A percentile compares a stretch with the other conserved stretches of the same genome.
Evolutionary conservation across 495 filamentous ascomycete genomes (phyloP).

Genomic region (Aspergillus egyptiacus): DNA sequence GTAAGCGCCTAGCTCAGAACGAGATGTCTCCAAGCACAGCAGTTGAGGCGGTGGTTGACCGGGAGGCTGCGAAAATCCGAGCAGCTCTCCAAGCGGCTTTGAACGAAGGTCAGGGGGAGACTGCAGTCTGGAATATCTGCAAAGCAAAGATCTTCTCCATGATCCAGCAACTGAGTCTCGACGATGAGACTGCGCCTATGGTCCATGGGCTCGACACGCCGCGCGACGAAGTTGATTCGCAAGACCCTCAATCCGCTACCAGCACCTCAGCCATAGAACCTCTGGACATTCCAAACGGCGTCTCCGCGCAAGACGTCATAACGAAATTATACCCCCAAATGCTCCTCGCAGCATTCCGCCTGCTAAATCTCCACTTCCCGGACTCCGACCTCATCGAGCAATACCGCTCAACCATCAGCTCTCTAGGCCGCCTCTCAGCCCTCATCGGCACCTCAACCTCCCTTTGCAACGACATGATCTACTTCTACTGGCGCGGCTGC

Average conservation of each 20-base stretch:
- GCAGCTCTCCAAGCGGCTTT: slow-evolving; percentile 24
- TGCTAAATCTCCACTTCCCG: slow-evolving; percentile 56
- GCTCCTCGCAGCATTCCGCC: slow-evolving; percentile 56
- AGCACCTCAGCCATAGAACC: not conserved
- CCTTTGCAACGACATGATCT: slow-evolving; percentile 69
- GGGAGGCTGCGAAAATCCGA: slow-evolving; percentile 28
- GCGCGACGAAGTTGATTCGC: not conserved
- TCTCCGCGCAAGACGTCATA: slow-evolving; percentile 49
- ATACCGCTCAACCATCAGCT: slow-evolving; percentile 64
- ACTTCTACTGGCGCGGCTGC: slow-evolving; percentile 57
- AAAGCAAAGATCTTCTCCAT: slow-evolving; percentile 64
- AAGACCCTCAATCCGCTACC: not conserved
- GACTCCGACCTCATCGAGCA: slow-evolving; percentile 55
- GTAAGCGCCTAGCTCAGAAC: slow-evolving; percentile 13
- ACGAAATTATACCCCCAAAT: slow-evolving; percentile 61
- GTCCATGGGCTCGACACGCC: not conserved
- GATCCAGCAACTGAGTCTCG: slow-evolving; percentile 33
- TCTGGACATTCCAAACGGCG: slow-evolving; percentile 26
- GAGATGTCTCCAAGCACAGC: slow-evolving; percentile 21
- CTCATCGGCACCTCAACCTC: slow-evolving; percentile 65
- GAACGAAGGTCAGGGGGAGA: slow-evolving; percentile 50
- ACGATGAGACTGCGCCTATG: not conserved
- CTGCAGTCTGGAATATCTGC: slow-evolving; percentile 66
- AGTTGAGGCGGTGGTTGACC: slow-evolving; percentile 24
- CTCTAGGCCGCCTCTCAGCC: slow-evolving; percentile 61